phyloP scores from a whole-genome alignment of 805 yeast species.

The Kluyveromyces siamensis region DNA sequence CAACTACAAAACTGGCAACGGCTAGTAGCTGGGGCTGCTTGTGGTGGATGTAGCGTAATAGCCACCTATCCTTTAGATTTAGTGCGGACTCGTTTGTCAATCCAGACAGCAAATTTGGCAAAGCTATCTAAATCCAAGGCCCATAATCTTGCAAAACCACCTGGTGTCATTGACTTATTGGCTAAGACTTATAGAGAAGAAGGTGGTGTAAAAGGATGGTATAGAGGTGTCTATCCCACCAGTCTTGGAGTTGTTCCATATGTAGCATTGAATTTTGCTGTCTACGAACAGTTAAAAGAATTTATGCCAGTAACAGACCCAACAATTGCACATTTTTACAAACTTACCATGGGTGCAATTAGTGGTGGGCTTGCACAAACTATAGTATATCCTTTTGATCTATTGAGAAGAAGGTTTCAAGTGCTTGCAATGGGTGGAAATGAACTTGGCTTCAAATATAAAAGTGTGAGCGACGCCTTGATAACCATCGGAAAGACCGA shows the following conservation, averaged over 20 bases:
- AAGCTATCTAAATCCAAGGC: conserved; percentile 37
- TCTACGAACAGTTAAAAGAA: conserved; percentile 75
- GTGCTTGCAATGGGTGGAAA: conserved; percentile 68
- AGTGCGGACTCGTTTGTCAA: conserved; percentile 79
- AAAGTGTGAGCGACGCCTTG: conserved; percentile 68
- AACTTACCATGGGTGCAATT: conserved; percentile 70
- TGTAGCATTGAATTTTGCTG: conserved; percentile 85
- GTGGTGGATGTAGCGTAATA: conserved; percentile 71
- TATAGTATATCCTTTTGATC: conserved; percentile 82
- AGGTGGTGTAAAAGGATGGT: conserved; percentile 74
- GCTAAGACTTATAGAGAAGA: conserved; percentile 56
- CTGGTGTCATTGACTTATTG: conserved; percentile 59
- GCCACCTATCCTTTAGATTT: conserved; percentile 90
- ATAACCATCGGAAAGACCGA: conserved; percentile 59
- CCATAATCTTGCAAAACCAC: conserved; percentile 38
- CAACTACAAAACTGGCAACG: conserved; percentile 49
- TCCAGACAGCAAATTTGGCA: conserved; percentile 68
- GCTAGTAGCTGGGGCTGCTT: conserved; percentile 66
- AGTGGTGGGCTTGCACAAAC: conserved; percentile 90
- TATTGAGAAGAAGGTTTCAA: conserved; percentile 82
- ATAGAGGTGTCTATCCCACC: conserved; percentile 85
- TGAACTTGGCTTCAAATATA: conserved; percentile 74
- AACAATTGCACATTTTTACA: conserved; percentile 36
- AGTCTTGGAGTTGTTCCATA: conserved; percentile 93
- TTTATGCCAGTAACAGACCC: conserved; percentile 30